Base-by-base conservation (phyloP, 805 yeast genomes). In the Kluyveromyces aestuarii region DNA sequence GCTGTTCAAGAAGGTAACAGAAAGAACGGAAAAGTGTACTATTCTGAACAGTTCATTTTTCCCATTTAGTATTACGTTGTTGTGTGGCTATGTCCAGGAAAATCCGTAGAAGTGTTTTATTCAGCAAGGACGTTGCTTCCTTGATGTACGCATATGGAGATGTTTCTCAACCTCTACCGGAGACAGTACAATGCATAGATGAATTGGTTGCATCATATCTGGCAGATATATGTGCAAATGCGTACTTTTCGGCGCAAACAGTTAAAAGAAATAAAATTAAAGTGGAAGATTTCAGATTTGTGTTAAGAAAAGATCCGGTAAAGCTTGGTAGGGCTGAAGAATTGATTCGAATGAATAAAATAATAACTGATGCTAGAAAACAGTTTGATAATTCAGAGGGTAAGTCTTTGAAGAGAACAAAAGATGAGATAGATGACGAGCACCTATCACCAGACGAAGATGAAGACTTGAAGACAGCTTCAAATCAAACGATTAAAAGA, bases 131-230 rank as follows among this genome's bases (percentile, higher is more conserved):
- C 52, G 68, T 82, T 33, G 75, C 77, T 53, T 73, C 84, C 0
- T 62, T 84, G 44, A 63, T 84, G 48, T 84, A 79, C 54, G 89
- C 89, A 0, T 83, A 75, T 61, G 91, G 91, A 1, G 91, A 84
- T 58, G 82, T 77, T 2, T 66, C 76, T n/a, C 73, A 79, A 41
- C 91, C 91, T 1, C 70, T 79, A 41, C 73, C 77, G 11, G 87
- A 82, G 49, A 80, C 87, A 0, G 79, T 81, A 1, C 79, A 80
- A 35, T 76, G 79, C 3, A 59, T 84, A 33, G 91, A 84, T 55
- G 91, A 84, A 52, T 71, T 83, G 6, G 72, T 84, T 9, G 76
- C 82, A 10, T 78, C 77, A 39, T 85, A 83, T 61, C 63, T 84
- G 39, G 73, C 77, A 2, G 84, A 80, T 57, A 71, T 83, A 10